Conservation (phyloP, 169 alveolate species). For the Hepatocystis sp. region DNA sequence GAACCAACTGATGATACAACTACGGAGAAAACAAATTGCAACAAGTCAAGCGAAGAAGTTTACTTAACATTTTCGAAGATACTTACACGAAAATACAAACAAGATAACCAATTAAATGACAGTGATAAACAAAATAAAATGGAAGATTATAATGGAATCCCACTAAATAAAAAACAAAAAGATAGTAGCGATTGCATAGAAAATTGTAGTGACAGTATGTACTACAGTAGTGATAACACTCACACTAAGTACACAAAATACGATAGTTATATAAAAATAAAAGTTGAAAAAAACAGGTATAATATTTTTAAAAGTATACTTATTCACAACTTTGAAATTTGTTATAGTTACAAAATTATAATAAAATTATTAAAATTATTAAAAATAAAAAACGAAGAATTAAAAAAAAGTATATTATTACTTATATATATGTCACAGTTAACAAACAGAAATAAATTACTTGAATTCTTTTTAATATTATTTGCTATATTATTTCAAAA, state of each 20-base stretch:
- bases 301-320: constrained; percentile 37
- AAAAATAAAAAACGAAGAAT: constrained; percentile 16
- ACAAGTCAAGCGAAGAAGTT: too few species aligned
- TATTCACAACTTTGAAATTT: constrained; percentile 13
- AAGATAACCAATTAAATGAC: too few species aligned
- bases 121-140: too few species aligned
- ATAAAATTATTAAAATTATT: constrained; percentile 19
- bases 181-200: too few species aligned
- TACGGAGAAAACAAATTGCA: too few species aligned
- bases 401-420: constrained; percentile 13
- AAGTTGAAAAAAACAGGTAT: constrained; percentile 28
- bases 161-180: too few species aligned
- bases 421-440: constrained; percentile 16
- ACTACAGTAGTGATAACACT: too few species aligned
- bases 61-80: too few species aligned
- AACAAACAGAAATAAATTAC: neutral
- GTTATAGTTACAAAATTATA: constrained; percentile 8
- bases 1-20: too few species aligned
- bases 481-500: constrained; percentile 33
- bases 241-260: constrained; percentile 4
- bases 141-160: too few species aligned
- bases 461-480: constrained; percentile 37
- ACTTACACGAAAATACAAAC: too few species aligned
- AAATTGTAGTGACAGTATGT: too few species aligned
- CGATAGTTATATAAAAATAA: constrained; percentile 31